These are phyloP conservation scores for Helicostylum pulchrum DNA, from an alignment of 192 early-diverging fungal genomes.

Conservation along the genomic window DNA sequence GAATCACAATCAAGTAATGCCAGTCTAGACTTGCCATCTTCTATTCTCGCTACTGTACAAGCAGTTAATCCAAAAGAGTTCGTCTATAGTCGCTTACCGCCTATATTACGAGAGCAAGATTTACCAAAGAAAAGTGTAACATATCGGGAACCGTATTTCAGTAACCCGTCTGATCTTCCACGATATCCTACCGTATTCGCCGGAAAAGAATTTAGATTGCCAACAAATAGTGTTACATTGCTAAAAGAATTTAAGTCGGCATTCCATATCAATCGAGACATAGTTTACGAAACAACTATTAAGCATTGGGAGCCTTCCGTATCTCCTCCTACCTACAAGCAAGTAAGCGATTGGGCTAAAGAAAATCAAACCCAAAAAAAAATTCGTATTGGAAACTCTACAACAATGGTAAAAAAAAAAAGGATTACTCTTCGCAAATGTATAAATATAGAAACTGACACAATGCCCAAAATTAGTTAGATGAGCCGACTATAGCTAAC, in stretches of 20 bases:
- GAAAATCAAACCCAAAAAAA: constrained; percentile 24
- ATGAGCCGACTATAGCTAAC: constrained; percentile 62
- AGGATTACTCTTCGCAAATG: too few species aligned
- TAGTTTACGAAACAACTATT: background rate
- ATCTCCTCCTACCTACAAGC: constrained; percentile 39
- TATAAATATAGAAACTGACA: too few species aligned
- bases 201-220: constrained; percentile 55
- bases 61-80: background rate
- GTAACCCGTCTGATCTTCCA: constrained; percentile 57
- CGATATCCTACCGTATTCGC: constrained; percentile 48
- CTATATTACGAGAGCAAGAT: constrained; percentile 1
- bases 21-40: background rate
- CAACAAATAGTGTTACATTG: constrained; percentile 4
- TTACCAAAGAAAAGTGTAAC: constrained; percentile 33
- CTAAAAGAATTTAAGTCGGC: constrained; percentile 18
- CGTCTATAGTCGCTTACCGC: constrained; percentile 18
- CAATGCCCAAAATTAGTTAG: constrained; percentile 41
- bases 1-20: too few species aligned
- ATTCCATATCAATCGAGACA: background rate
- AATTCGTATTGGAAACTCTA: background rate
- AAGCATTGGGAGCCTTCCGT: constrained; percentile 35
- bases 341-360: constrained; percentile 42
- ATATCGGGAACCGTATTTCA: constrained; percentile 62
- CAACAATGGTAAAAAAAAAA: too few species aligned
- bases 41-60: background rate